Evolutionary conservation across 2,329 filamentous ascomycete species (phyloP).

Genomic region (Cordyceps cicadae): DNA sequence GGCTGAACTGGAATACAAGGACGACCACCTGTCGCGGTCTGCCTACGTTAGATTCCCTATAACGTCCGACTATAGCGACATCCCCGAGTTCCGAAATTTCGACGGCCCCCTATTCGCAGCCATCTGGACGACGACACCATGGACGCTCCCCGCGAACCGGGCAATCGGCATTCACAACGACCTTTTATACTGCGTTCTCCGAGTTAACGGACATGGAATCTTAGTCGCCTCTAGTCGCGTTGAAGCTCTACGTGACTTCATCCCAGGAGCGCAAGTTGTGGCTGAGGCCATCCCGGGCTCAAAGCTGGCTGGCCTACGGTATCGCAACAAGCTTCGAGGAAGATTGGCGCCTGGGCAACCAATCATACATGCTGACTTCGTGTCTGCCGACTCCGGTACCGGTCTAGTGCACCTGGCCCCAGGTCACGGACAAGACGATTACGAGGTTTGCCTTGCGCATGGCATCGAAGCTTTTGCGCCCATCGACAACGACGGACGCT

Average conservation of each 20-base stretch:
- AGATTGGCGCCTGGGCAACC: slow-evolving; percentile 49
- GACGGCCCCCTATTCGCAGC: slow-evolving; percentile 58
- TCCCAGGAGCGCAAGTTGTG: slow-evolving; percentile 46
- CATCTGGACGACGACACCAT: slow-evolving; percentile 98
- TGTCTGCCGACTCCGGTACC: slow-evolving; percentile 82
- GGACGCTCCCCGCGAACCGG: slow-evolving; percentile 89
- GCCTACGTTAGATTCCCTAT: slow-evolving; percentile 79
- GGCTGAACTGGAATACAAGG: slow-evolving; percentile 76
- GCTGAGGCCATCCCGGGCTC: slow-evolving; percentile 53
- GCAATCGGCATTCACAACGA: slow-evolving; percentile 75
- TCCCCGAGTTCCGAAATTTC: slow-evolving; percentile 30
- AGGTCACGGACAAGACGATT: slow-evolving; percentile 95
- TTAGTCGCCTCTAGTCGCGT: slow-evolving; percentile 66
- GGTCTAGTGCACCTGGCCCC: slow-evolving; percentile 93
- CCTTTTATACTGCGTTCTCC: slow-evolving; percentile 64
- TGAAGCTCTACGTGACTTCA: slow-evolving; percentile 43
- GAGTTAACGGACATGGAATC: slow-evolving; percentile 48
- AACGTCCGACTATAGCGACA: slow-evolving; percentile 27
- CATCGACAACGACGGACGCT: slow-evolving; percentile 71
- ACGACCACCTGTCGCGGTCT: slow-evolving; percentile 61
- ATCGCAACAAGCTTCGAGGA: slow-evolving; percentile 62
- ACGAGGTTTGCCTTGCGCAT: slow-evolving; percentile 65
- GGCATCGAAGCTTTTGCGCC: slow-evolving; percentile 72
- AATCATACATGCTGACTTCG: slow-evolving; percentile 79
- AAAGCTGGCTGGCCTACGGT: slow-evolving; percentile 56